Conservation (phyloP, 225 moss, liverwort and hornwort species). For the Neckera pumila region DNA sequence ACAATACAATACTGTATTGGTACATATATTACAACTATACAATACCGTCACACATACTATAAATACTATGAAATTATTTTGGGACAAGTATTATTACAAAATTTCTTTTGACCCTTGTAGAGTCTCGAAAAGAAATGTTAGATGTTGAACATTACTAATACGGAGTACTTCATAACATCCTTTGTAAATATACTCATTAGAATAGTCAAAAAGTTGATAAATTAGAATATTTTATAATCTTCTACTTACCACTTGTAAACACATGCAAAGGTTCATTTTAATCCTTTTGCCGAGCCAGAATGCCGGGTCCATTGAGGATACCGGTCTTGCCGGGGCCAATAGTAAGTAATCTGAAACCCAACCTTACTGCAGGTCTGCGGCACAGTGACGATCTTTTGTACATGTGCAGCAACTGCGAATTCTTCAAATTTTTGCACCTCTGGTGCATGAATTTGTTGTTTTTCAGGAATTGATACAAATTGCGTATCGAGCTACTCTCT, state of each 20-base stretch:
- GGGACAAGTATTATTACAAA: too few relatives aligned
- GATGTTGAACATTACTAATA: too few relatives aligned
- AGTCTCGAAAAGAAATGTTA: too few relatives aligned
- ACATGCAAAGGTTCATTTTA: too few relatives aligned
- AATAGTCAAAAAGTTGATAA: background rate
- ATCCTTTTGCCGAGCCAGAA: background rate
- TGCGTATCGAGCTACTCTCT: background rate
- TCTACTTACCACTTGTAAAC: background rate
- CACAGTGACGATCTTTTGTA: background rate
- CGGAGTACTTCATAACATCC: background rate
- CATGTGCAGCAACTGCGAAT: background rate
- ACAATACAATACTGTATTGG: too few relatives aligned
- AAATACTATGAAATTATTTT: too few relatives aligned
- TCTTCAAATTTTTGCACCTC: background rate
- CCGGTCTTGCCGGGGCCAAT: background rate
- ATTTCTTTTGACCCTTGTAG: too few relatives aligned
- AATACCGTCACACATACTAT: too few relatives aligned
- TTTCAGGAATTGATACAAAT: background rate
- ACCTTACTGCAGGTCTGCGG: too few relatives aligned
- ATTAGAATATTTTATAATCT: background rate
- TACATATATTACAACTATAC: too few relatives aligned
- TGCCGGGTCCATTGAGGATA: background rate
- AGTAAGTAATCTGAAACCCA: too few relatives aligned
- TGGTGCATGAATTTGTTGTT: background rate
- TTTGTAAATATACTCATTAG: background rate